phyloP scores from a whole-genome alignment of 352 stramenopile genomes.

The Plasmopara viticola region DNA sequence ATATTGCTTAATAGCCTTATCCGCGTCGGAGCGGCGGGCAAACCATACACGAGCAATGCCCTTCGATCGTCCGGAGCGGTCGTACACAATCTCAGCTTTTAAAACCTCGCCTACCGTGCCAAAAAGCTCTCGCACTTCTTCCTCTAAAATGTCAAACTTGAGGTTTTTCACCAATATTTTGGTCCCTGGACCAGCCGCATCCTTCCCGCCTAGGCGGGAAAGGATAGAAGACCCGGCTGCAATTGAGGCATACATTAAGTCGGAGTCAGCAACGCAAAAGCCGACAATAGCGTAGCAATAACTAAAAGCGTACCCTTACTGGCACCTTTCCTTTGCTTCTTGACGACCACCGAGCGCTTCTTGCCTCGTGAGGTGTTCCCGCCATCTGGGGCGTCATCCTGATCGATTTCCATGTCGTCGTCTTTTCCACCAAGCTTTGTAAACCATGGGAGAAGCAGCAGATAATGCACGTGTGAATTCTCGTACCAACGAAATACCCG shows the following conservation, averaged over 20 bases:
- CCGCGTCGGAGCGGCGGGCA: constrained; percentile 48
- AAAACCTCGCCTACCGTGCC: constrained; percentile 65
- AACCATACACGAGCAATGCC: constrained; percentile 78
- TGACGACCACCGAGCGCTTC: constrained; percentile 52
- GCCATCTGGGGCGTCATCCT: constrained; percentile 28
- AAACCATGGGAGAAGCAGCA: constrained; percentile 21
- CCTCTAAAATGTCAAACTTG: constrained; percentile 79
- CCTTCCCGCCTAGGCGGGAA: constrained; percentile 54
- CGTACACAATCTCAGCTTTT: constrained; percentile 79
- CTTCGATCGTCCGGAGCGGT: constrained; percentile 76
- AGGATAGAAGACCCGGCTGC: constrained; percentile 46
- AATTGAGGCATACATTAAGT: background rate
- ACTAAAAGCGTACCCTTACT: constrained; percentile 41
- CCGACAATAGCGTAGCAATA: constrained; percentile 1
- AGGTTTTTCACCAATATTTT: constrained; percentile 84
- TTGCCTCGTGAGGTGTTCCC: constrained; percentile 24
- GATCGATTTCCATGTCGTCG: constrained; percentile 59
- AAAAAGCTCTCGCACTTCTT: constrained; percentile 78
- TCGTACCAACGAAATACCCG: constrained; percentile 20
- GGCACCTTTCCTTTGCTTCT: constrained; percentile 33
- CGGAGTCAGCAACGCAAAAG: background rate
- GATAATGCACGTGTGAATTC: constrained; percentile 27
- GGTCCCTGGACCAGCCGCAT: constrained; percentile 33
- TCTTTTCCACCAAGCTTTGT: constrained; percentile 33
- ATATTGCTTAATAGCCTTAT: constrained; percentile 82